These are phyloP conservation scores for Rhizopogon vinicolor DNA, from an alignment of 768 basidiomycete species.

Conservation along the genomic window DNA sequence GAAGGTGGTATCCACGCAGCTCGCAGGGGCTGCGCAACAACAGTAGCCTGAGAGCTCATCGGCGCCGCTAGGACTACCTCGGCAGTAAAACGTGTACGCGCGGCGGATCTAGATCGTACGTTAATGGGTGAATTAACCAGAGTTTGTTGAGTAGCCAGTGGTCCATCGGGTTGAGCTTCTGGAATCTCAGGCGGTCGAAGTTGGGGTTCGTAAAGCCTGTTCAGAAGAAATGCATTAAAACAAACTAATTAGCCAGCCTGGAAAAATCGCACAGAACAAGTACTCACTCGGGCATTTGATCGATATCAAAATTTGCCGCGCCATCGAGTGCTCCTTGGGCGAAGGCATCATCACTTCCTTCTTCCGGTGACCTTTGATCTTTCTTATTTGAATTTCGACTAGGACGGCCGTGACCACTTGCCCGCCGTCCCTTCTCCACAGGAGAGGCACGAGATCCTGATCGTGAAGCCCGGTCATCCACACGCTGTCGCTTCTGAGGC, in stretches of 20 bases:
- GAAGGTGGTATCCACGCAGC: background rate
- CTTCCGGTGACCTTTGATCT: background rate
- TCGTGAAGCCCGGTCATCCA: background rate
- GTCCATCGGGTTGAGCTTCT: constrained; percentile 1
- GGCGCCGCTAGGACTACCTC: background rate
- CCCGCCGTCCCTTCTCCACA: background rate
- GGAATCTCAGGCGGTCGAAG: background rate
- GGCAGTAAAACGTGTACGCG: background rate
- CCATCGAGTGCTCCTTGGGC: constrained; percentile 11
- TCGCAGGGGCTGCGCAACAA: background rate
- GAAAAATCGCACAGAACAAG: background rate
- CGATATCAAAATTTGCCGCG: background rate
- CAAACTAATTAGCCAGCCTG: background rate
- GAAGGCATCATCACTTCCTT: constrained; percentile 18
- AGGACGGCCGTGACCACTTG: background rate
- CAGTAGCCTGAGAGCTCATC: background rate
- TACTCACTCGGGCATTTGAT: constrained; percentile 11
- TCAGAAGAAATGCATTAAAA: background rate
- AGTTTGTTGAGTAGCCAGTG: constrained; percentile 20
- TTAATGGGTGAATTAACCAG: constrained; percentile 16
- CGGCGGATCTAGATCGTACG: background rate
- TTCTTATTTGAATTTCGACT: background rate
- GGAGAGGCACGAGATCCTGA: background rate
- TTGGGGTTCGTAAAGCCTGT: constrained; percentile 4
- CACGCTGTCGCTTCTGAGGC: constrained; percentile 13